Percentiles rank a stretch among this genome's conserved stretches.
Evolutionary conservation across 805 yeast genomes (phyloP).

Genomic region (Pichia insulana): DNA sequence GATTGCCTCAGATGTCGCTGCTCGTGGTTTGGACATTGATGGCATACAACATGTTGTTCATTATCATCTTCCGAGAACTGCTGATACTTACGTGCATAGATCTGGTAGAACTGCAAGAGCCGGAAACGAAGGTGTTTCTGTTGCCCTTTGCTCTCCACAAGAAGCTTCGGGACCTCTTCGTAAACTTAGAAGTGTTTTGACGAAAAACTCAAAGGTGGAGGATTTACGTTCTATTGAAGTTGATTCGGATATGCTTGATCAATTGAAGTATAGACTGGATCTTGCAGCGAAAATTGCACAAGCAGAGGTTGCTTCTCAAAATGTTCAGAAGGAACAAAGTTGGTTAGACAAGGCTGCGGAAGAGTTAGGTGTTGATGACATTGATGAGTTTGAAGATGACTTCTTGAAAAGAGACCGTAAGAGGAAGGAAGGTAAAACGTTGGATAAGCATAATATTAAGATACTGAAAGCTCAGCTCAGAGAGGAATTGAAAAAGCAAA

Average conservation of each 20-base stretch:
- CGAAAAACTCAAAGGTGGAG: slow-evolving; percentile 30
- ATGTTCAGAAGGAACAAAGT: slow-evolving; percentile 52
- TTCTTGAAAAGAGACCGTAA: slow-evolving; percentile 54
- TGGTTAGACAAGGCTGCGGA: slow-evolving; percentile 92
- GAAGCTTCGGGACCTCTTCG: slow-evolving; percentile 85
- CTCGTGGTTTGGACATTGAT: slow-evolving; percentile 92
- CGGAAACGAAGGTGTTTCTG: slow-evolving; percentile 87
- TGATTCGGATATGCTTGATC: slow-evolving; percentile 64
- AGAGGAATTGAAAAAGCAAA: slow-evolving; percentile 41
- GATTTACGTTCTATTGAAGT: slow-evolving; percentile 66
- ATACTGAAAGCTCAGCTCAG: slow-evolving; percentile 43
- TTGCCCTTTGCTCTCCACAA: slow-evolving; percentile 86
- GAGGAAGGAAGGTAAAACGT: slow-evolving; percentile 42
- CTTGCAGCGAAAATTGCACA: slow-evolving; percentile 74
- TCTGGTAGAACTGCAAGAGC: slow-evolving; percentile 99
- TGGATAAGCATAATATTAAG: slow-evolving; percentile 42
- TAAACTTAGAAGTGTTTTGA: slow-evolving; percentile 53
- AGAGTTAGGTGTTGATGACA: slow-evolving; percentile 75
- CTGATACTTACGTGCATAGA: slow-evolving; percentile 90
- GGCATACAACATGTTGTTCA: slow-evolving; percentile 90
- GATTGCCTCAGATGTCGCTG: slow-evolving; percentile 96
- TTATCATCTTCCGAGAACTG: slow-evolving; percentile 89
- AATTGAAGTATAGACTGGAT: slow-evolving; percentile 57
- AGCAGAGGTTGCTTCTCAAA: slow-evolving; percentile 47
- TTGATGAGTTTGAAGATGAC: slow-evolving; percentile 62